These are phyloP conservation scores for Nigrospora oryzae DNA, from an alignment of 2,329 filamentous ascomycete genomes.

Conservation along the genomic window DNA sequence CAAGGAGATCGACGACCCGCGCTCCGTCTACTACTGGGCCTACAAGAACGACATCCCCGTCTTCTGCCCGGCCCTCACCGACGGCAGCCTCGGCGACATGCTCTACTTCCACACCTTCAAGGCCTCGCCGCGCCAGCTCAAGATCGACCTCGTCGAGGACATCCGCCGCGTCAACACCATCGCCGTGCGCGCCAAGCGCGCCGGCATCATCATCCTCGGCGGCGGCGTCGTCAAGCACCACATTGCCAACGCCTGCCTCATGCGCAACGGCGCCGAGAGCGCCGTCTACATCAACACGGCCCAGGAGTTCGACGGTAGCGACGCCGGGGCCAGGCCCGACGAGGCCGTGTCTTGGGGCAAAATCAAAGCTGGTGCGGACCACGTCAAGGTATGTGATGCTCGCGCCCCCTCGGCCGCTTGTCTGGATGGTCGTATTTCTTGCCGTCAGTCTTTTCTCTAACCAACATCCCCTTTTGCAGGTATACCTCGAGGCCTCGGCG, in stretches of 20 bases:
- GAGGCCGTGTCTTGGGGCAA: constrained; percentile 99
- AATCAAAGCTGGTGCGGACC: constrained; percentile 81
- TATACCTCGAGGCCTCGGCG: constrained; percentile 56
- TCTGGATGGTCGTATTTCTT: neutral
- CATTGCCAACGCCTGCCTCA: constrained; percentile 93
- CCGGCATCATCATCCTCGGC: constrained; percentile 92
- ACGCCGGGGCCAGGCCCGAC: constrained; percentile 88
- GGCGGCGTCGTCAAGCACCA: constrained; percentile 97
- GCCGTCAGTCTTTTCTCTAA: neutral
- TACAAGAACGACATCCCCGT: constrained; percentile 95
- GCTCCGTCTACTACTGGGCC: constrained; percentile 94
- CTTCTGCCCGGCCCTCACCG: constrained; percentile 92
- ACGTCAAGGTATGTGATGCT: constrained; percentile 64
- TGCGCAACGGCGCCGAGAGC: constrained; percentile 95
- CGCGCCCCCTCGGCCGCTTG: neutral
- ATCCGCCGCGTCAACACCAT: constrained; percentile 90
- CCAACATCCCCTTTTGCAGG: constrained; percentile 26
- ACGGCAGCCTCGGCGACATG: constrained; percentile 95
- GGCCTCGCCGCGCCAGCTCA: constrained; percentile 69
- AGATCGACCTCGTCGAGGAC: constrained; percentile 88
- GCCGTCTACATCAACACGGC: constrained; percentile 97
- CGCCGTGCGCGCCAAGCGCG: constrained; percentile 75
- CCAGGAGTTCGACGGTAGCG: constrained; percentile 95
- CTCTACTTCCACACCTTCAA: constrained; percentile 98
- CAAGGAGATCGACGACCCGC: constrained; percentile 87